Evolutionary conservation across 2,329 filamentous ascomycete species (phyloP), one percentile per base, ranked within the genome.

Genomic region (Xylaria sp.): DNA sequence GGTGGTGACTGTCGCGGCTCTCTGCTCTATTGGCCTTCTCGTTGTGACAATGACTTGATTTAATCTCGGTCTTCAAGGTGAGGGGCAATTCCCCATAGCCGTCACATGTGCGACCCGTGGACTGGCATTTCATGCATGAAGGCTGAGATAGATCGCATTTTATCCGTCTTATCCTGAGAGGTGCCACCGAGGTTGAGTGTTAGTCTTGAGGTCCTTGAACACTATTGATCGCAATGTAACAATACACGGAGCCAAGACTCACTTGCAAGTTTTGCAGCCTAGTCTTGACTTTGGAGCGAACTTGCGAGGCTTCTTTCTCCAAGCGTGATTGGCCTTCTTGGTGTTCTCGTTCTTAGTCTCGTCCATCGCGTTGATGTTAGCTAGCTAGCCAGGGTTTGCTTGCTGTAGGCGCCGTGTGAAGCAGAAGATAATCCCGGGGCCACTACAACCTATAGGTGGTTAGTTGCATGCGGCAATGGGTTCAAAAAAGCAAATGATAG

Each of bases 201-300:
- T 42, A 72, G 69, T 65, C 54, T 65, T 39, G 44, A 36, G 63
- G 33, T 61, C 3, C 56, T 68, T 63, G 36, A 63, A 64, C 44
- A 33, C 33, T 61, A 50, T 51, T 54, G 31, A 45, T 62, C 33
- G 49, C 31, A 63, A 54, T 51, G 31, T 51, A 63, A 51, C 27
- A 50, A 53, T 61, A 29, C 15, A 49, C 17, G 15, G 44, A 42
- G 42, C 42, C 11, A 22, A 33, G 22, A 74, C 78, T 77, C 63
- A 80, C 79, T 81, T 80, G 78, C 79, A 80, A 47, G 79, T 80
- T 69, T 77, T 79, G 69, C 78, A 81, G 54, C 78, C 79, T 15
- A 77, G 71, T 72, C 74, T 77, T 68, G 78, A 80, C 72, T 80
- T 81, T 68, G 78, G 77, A 61, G 79, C 77, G 38, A 77, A 80